Evolutionary conservation across 2,329 filamentous ascomycete species (phyloP).

Genomic region (Colletotrichum somersetense): DNA sequence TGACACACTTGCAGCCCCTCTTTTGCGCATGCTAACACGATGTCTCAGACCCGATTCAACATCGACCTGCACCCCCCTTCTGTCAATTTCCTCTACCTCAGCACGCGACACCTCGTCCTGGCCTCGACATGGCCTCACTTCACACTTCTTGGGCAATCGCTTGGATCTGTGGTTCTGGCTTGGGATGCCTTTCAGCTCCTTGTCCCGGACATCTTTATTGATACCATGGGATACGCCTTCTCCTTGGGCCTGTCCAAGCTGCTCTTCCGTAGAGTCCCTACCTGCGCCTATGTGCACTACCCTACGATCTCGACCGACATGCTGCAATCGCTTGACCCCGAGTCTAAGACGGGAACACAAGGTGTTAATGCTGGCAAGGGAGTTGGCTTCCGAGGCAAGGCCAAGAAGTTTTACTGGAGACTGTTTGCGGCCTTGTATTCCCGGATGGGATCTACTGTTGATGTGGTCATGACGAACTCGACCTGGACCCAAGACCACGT

Average conservation of each 20-base stretch:
- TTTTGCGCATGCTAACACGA: slow-evolving; percentile 18
- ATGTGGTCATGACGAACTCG: slow-evolving; percentile 98
- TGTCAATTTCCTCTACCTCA: slow-evolving; percentile 90
- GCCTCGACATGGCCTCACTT: slow-evolving; percentile 91
- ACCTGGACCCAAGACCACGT: slow-evolving; percentile 93
- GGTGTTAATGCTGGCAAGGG: slow-evolving; percentile 89
- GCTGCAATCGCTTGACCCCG: slow-evolving; percentile 83
- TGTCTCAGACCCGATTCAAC: slow-evolving; percentile 85
- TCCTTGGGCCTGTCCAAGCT: slow-evolving; percentile 84
- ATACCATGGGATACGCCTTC: slow-evolving; percentile 99
- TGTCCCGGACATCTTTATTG: slow-evolving; percentile 92
- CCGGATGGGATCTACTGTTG: slow-evolving; percentile 83
- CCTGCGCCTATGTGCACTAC: slow-evolving; percentile 96
- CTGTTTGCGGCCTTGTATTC: slow-evolving; percentile 87
- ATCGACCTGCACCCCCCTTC: slow-evolving; percentile 88
- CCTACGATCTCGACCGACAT: slow-evolving; percentile 99
- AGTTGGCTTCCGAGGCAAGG: slow-evolving; percentile 74
- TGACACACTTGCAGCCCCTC: slow-evolving; percentile 41
- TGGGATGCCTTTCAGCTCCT: slow-evolving; percentile 95
- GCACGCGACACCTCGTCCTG: slow-evolving; percentile 87
- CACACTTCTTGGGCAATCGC: slow-evolving; percentile 91
- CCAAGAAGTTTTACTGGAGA: slow-evolving; percentile 88
- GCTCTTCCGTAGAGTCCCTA: slow-evolving; percentile 84
- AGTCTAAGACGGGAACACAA: slow-evolving; percentile 67
- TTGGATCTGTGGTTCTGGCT: slow-evolving; percentile 88